Conservation (phyloP, 371 early-diverging fungal species). For the Funneliformis caledonium region DNA sequence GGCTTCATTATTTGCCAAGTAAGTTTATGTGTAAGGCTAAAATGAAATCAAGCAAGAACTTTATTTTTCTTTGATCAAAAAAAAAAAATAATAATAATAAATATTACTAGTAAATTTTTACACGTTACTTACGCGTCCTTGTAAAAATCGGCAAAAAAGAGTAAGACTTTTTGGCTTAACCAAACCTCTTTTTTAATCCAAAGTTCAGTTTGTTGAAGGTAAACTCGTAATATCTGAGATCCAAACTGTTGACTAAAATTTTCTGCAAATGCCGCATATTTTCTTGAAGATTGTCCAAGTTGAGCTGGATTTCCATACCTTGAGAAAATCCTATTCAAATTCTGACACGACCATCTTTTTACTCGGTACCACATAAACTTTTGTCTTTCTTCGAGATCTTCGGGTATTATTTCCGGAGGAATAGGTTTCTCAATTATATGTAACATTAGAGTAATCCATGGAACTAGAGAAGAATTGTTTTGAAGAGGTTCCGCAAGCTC, state of each 20-base stretch:
- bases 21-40: conserved; percentile 78
- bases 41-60: conserved; percentile 22
- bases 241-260: conserved; percentile 83
- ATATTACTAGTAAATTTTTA: background rate
- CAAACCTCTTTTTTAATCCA: conserved; percentile 67
- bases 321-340: conserved; percentile 78
- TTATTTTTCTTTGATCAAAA: conserved; percentile 40
- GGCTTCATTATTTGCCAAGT: conserved; percentile 90
- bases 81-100: conserved; percentile 43
- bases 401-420: conserved; percentile 59
- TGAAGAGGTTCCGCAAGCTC: conserved; percentile 74
- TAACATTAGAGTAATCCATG: conserved; percentile 88
- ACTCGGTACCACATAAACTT: conserved; percentile 87
- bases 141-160: conserved; percentile 59
- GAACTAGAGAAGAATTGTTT: conserved; percentile 67
- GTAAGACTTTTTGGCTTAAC: conserved; percentile 63
- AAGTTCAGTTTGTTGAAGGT: conserved; percentile 77
- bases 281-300: conserved; percentile 56
- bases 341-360: conserved; percentile 92
- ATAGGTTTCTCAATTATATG: conserved; percentile 72
- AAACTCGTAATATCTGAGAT: conserved; percentile 80
- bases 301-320: conserved; percentile 80
- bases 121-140: conserved; percentile 51
- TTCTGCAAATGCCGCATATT: conserved; percentile 76
- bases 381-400: conserved; percentile 72